Percentiles rank a stretch among this genome's conserved stretches.
phyloP scores from a whole-genome alignment of 139 green algal genomes.

The Chlorella ohadii region DNA sequence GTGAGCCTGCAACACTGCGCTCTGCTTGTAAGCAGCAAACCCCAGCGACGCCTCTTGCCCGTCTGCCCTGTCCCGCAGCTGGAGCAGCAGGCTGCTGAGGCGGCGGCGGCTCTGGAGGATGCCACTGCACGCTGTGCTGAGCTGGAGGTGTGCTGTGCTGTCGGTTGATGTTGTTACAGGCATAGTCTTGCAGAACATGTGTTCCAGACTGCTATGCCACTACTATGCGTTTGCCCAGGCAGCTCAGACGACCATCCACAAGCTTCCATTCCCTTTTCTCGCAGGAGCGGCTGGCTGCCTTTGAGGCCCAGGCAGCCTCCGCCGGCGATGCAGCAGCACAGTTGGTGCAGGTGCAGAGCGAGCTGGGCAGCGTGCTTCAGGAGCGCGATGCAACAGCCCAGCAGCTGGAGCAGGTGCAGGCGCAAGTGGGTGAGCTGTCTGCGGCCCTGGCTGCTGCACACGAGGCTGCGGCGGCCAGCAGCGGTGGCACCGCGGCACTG shows the following conservation, averaged over 20 bases:
- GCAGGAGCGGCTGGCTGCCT: neutral
- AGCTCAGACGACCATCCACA: too few relatives aligned
- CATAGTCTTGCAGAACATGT: too few relatives aligned
- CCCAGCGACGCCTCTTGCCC: neutral
- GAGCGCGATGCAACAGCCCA: neutral
- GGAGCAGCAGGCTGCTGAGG: constrained; percentile 20
- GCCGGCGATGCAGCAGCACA: neutral
- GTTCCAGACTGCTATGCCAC: too few relatives aligned
- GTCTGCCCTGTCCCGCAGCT: neutral
- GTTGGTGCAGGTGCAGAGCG: neutral
- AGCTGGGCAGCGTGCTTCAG: neutral
- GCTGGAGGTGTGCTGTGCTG: neutral
- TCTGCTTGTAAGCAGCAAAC: too few relatives aligned
- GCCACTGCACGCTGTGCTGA: neutral
- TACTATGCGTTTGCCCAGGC: too few relatives aligned
- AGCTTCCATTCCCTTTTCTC: neutral
- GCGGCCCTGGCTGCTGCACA: neutral
- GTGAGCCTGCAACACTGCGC: too few relatives aligned
- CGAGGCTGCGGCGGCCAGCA: neutral
- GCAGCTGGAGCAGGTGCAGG: neutral
- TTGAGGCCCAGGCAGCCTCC: neutral
- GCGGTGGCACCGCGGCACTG: neutral
- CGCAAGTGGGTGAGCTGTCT: neutral
- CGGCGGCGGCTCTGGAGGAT: neutral
- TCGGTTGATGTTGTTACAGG: neutral